These are phyloP conservation scores for Linnemannia elongata DNA, from an alignment of 192 early-diverging fungal species.

Conservation along the genomic window DNA sequence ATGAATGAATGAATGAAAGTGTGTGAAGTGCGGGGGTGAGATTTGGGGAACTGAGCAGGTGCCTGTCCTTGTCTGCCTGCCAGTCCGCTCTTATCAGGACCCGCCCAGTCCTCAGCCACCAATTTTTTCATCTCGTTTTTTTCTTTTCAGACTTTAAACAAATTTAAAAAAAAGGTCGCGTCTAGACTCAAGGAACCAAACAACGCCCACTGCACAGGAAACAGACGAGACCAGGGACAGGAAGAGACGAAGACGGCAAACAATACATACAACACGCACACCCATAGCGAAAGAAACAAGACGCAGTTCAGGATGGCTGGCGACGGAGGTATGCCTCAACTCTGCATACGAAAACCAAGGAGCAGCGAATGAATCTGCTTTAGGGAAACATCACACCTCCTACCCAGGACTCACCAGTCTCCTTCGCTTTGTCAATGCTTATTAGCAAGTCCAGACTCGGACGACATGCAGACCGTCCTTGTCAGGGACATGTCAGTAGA, in stretches of 20 bases:
- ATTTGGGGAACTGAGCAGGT: not conserved
- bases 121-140: not conserved
- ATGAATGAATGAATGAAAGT: not conserved
- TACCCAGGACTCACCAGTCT: not conserved
- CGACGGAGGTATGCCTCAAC: slow-evolving; percentile 19
- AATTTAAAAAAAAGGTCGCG: not conserved
- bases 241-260: not conserved
- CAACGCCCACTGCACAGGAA: not conserved
- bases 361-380: not conserved
- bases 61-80: not conserved
- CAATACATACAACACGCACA: not conserved
- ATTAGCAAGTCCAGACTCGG: not conserved
- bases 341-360: not conserved
- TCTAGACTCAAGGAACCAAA: slow-evolving; percentile 2
- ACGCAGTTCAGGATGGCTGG: not conserved
- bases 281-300: not conserved
- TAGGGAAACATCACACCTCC: not conserved
- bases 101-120: slow-evolving; percentile 8
- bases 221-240: not conserved
- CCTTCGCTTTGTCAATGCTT: not conserved
- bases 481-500: slow-evolving; percentile 26
- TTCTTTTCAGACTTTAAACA: not conserved
- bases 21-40: not conserved
- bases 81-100: not conserved
- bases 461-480: not conserved